Conservation (phyloP, 2,329 filamentous ascomycete genomes). For the Colletotrichum sp. region DNA sequence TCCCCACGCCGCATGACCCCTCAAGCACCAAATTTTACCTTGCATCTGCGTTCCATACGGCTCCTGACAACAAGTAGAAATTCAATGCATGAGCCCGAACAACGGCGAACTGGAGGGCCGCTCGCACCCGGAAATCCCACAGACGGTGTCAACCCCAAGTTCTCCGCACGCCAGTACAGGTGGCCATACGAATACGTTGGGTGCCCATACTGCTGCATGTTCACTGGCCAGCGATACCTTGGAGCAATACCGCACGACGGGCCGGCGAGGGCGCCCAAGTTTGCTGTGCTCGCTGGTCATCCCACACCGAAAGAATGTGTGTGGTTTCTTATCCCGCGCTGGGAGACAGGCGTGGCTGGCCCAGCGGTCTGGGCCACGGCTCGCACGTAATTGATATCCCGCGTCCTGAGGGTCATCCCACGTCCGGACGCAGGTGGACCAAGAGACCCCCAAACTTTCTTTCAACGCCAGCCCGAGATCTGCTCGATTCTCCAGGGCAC, state of each 20-base stretch:
- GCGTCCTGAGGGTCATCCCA: constrained; percentile 9
- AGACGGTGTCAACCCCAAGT: neutral
- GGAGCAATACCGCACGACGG: neutral
- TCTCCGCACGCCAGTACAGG: neutral
- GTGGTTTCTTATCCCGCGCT: neutral
- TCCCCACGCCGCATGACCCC: neutral
- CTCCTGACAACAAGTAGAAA: neutral
- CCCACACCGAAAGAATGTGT: neutral
- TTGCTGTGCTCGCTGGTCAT: neutral
- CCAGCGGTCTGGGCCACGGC: constrained; percentile 2
- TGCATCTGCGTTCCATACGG: neutral
- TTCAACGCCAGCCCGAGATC: constrained; percentile 4
- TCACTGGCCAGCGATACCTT: neutral
- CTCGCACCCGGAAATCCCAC: neutral
- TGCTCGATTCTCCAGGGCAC: neutral
- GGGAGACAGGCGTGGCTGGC: neutral
- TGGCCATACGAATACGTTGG: neutral
- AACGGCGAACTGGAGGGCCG: neutral
- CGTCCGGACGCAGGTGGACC: constrained; percentile 18
- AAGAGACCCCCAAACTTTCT: constrained; percentile 21
- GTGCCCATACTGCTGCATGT: neutral
- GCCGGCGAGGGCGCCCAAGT: neutral
- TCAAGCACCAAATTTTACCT: neutral
- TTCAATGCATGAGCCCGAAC: neutral
- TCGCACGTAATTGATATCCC: constrained; percentile 3